A percentile compares a stretch with the other conserved stretches of the same genome.
phyloP scores from a whole-genome alignment of 169 alveolate species.

The Cryptosporidium xiaoi region DNA sequence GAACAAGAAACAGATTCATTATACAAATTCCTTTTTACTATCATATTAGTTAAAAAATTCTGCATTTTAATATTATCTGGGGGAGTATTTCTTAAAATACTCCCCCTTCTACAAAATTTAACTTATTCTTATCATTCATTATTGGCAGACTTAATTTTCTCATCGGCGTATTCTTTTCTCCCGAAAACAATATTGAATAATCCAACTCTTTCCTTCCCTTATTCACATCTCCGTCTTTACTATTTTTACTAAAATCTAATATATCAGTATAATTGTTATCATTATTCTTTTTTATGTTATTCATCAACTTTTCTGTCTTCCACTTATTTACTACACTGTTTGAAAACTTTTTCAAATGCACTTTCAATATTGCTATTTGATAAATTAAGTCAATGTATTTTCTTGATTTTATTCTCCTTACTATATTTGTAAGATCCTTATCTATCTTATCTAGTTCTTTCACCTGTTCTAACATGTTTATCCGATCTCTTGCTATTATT shows the following conservation, averaged over 20 bases:
- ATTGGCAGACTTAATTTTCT: too few relatives aligned
- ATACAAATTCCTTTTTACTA: too few relatives aligned
- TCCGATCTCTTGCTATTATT: constrained; percentile 8
- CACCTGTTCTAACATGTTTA: not conserved
- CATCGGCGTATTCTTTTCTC: too few relatives aligned
- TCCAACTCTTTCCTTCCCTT: not conserved
- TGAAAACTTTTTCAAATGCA: not conserved
- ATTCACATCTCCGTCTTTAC: not conserved
- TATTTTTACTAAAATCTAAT: not conserved
- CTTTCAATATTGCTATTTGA: constrained; percentile 13
- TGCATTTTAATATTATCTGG: constrained; percentile 18
- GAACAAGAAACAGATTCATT: too few relatives aligned
- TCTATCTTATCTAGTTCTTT: constrained; percentile 25
- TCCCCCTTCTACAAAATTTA: constrained; percentile 50
- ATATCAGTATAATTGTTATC: too few relatives aligned
- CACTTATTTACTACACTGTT: too few relatives aligned
- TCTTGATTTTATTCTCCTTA: constrained; percentile 8
- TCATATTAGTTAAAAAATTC: not conserved
- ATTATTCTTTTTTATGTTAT: not conserved
- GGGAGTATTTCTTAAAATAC: constrained; percentile 57
- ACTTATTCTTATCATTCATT: not conserved
- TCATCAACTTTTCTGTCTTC: not conserved
- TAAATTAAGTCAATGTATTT: constrained; percentile 8
- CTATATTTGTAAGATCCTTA: constrained; percentile 1
- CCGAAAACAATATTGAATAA: not conserved